Evolutionary conservation across 2,329 filamentous ascomycete genomes (phyloP), one percentile per base, ranked within the genome.

Genomic region (Trichoderma sp.): DNA sequence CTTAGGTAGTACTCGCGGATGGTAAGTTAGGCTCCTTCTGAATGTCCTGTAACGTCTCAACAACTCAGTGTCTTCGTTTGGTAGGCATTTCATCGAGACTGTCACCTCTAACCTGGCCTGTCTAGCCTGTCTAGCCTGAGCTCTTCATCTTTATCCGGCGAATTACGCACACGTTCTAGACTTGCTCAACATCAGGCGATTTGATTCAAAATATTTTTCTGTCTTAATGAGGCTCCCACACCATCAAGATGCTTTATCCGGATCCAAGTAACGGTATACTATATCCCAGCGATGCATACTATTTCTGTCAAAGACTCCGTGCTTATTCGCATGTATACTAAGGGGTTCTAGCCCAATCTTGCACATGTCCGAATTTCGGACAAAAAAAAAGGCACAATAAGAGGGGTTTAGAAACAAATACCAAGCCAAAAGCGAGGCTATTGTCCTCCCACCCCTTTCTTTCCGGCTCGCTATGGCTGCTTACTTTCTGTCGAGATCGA

Each of bases 401-500:
- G 64, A 58, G 43, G 26, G 13, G 34, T 13, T 18, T 43, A 28
- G 10, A 49, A 26, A 14, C n/a, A 26, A 34, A 37, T 5, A 2
- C 7, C 49, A 28, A 37, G 39, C 18, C 28, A 24, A 59, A 21
- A 59, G n/a, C 7, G 34, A 34, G 52, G 28, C 34, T 24, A 37
- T 49, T 60, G 28, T 21, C 11, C 24, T 21, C 30, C 34, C 16
- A 21, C 39, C 51, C 37, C 30, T 58, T 28, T 11, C 13, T 56
- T 24, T 59, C 56, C 14, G 11, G 14, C 28, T 49, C 39, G 7
- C 39, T n/a, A 43, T 18, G 26, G 64, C 70, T 61, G 49, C 46
- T 72, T 75, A 81, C 70, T 81, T 81, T 65, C 78, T 77, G 52
- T 81, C 80, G 49, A 76, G 83, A 72, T 88, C 87, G 46, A 86